Evolutionary conservation across 345 rosid species (phyloP), one percentile per base, ranked within the genome.

Genomic region (Acer saccharum): DNA sequence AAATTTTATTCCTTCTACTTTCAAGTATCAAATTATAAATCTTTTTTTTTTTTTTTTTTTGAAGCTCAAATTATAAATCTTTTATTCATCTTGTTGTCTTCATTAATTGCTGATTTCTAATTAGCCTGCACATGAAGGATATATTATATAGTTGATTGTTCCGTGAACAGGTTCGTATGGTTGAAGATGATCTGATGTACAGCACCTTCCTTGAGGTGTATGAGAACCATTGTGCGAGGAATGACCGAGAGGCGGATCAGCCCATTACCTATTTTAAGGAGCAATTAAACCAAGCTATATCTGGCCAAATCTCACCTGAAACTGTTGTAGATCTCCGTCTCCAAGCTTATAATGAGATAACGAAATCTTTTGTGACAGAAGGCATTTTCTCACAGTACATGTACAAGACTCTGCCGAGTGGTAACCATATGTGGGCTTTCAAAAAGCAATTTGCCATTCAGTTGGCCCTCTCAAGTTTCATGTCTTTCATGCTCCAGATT

Each of bases 341-440:
- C 68, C 98, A 94, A 70, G 98, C 99, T 21, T 97, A 94, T 68
- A 87, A 73, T 72, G 94, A 94, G 41, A 90, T 97, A 80, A 93
- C 97, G 39, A 94, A 97, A 81, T 88, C 48, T 76, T 16, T 84
- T 18, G 98, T 97, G 63, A 86, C 85, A 0, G 98, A 97, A 75
- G 82, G 88, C 80, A 93, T 97, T 77, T 94, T 97, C 76, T 89
- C 99, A 29, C 99, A 94, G 85, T 94, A 90, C 89, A 97, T 93
- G 98, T 91, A 94, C 91, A 94, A 97, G 83, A 94, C 91, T 60
- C 79, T 97, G 77, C 91, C 80, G 54, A 91, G 89, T 78, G 98
- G 93, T 57, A 94, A 90, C 81, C 99, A 94, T 81, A 89, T 91
- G 90, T 94, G 99, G 99, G 94, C 98, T 72, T 94, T 94, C 87